phyloP scores from a whole-genome alignment of 768 basidiomycete genomes.

The Mycena indigotica region DNA sequence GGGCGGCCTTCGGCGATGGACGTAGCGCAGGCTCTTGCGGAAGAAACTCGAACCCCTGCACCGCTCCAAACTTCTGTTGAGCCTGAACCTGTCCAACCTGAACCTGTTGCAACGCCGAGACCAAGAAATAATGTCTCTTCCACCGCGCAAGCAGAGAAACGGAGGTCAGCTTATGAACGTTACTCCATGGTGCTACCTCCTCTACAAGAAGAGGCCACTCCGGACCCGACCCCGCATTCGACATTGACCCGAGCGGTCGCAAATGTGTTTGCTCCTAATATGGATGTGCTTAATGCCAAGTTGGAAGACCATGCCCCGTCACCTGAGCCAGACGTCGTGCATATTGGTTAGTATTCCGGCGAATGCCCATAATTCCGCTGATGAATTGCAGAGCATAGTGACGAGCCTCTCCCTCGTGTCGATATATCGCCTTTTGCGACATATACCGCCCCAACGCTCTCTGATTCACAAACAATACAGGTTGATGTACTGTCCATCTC shows the following conservation, averaged over 20 bases:
- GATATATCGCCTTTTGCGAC: constrained; percentile 52
- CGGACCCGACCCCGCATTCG: constrained; percentile 52
- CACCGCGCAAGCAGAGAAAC: constrained; percentile 48
- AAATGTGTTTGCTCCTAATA: constrained; percentile 6
- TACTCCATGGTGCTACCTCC: constrained; percentile 68
- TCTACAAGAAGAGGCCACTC: constrained; percentile 68
- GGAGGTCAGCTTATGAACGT: constrained; percentile 68
- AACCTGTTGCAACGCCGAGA: constrained; percentile 16
- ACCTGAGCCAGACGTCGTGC: too few species aligned
- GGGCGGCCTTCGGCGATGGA: constrained; percentile 81
- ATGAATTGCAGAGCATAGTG: constrained; percentile 40
- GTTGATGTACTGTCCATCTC: constrained; percentile 68
- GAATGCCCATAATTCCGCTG: too few species aligned
- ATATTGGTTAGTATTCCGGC: too few species aligned
- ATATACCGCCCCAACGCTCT: constrained; percentile 25
- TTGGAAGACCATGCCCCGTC: neutral
- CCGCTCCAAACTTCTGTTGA: constrained; percentile 7
- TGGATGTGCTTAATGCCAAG: constrained; percentile 12
- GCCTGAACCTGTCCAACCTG: constrained; percentile 15
- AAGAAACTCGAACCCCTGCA: constrained; percentile 19
- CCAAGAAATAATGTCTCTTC: constrained; percentile 25
- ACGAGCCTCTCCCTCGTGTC: constrained; percentile 48
- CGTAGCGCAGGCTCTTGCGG: constrained; percentile 63
- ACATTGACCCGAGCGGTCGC: constrained; percentile 47
- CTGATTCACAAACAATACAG: constrained; percentile 61